Percentiles rank a stretch among this genome's conserved stretches.
Evolutionary conservation across 805 yeast species (phyloP).

Genomic region (Pichia cabralensis): DNA sequence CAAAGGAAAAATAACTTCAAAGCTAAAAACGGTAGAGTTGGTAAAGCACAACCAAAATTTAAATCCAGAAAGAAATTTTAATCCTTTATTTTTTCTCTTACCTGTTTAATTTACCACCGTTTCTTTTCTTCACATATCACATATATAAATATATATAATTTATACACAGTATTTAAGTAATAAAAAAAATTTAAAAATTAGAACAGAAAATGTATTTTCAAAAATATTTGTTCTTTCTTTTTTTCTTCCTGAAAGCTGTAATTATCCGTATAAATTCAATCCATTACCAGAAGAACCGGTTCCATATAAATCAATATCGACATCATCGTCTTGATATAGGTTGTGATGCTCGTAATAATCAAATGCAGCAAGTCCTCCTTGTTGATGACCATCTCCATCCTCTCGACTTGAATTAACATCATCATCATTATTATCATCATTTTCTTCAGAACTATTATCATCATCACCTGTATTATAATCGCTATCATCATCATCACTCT

Average conservation of each 20-base stretch:
- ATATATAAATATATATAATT: neutral
- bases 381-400: neutral
- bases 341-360: constrained; percentile 20
- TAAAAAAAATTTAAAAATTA: too few species aligned
- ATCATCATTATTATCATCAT: neutral
- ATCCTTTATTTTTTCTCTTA: constrained; percentile 1
- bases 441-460: neutral
- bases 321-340: constrained; percentile 6
- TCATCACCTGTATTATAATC: constrained; percentile 3
- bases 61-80: constrained; percentile 53
- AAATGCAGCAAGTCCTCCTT: constrained; percentile 7
- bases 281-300: constrained; percentile 6
- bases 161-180: neutral
- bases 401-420: neutral
- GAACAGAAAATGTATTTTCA: too few species aligned
- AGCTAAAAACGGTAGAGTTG: constrained; percentile 15
- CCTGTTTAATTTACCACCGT: neutral
- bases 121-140: neutral
- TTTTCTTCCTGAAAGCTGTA: too few species aligned
- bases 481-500: constrained; percentile 10
- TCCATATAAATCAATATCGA: constrained; percentile 14
- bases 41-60: constrained; percentile 35
- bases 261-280: constrained; percentile 13
- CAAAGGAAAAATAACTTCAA: constrained; percentile 7
- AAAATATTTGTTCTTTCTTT: too few species aligned